phyloP scores from a whole-genome alignment of 441 rosid genomes.

The Raphanus hybrid region DNA sequence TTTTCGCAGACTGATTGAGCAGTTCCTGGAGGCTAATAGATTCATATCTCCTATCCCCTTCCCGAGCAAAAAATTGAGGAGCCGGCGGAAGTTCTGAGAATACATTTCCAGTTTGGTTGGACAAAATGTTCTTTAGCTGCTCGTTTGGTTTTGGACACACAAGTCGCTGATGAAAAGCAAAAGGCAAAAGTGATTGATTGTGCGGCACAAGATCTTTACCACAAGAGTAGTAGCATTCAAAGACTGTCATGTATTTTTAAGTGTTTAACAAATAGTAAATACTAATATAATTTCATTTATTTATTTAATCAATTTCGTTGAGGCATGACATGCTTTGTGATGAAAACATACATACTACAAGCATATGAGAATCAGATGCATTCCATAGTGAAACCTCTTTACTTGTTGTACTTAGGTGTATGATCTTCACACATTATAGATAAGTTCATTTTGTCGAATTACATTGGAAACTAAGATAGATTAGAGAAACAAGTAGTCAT shows the following conservation, averaged over 20 bases:
- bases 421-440: not conserved
- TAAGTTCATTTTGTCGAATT: not conserved
- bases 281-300: not conserved
- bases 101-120: not conserved
- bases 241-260: slow-evolving; percentile 13
- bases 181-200: not conserved
- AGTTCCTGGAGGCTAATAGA: slow-evolving; percentile 61
- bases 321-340: not conserved
- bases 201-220: too few relatives aligned
- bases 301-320: not conserved
- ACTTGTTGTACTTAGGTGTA: too few relatives aligned
- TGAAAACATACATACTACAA: too few relatives aligned
- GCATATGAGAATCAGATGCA: not conserved
- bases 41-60: slow-evolving; percentile 15
- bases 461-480: not conserved
- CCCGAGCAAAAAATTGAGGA: not conserved
- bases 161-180: not conserved
- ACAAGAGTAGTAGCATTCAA: not conserved
- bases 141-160: not conserved
- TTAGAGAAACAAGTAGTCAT: not conserved
- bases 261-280: not conserved
- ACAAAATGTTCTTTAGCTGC: not conserved
- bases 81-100: not conserved
- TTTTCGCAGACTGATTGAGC: slow-evolving; percentile 76
- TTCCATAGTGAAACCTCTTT: not conserved